Conservation (phyloP, 1,284 basidiomycete genomes). For the Pseudozyma sp. region DNA sequence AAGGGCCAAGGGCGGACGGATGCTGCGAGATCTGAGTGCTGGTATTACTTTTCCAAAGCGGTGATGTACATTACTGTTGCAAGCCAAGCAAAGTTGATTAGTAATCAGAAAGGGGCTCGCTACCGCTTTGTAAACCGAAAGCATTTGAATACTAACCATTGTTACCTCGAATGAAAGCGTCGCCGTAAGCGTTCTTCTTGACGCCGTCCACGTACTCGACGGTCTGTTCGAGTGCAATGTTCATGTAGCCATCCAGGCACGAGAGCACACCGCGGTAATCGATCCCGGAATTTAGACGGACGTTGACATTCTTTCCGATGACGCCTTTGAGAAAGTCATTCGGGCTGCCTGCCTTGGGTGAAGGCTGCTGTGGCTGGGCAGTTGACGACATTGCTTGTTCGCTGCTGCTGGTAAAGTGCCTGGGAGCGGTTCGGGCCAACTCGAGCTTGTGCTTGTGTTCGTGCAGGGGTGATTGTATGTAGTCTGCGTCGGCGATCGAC, state of each 20-base stretch:
- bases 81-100: neutral
- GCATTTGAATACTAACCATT: constrained; percentile 79
- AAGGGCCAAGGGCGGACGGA: no score
- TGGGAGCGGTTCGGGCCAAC: neutral
- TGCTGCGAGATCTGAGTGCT: neutral
- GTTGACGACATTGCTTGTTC: constrained; percentile 25
- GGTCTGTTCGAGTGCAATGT: constrained; percentile 96
- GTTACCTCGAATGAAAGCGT: constrained; percentile 95
- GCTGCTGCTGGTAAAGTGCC: neutral
- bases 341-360: constrained; percentile 53
- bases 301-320: constrained; percentile 93
- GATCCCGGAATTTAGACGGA: constrained; percentile 92
- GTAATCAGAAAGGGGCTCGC: no score
- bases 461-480: constrained; percentile 4
- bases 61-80: constrained; percentile 54
- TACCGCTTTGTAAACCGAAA: no score
- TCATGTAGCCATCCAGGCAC: constrained; percentile 93
- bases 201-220: constrained; percentile 90
- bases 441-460: neutral
- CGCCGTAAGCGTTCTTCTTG: constrained; percentile 88
- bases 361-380: constrained; percentile 6
- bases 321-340: constrained; percentile 72
- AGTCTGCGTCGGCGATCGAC: constrained; percentile 9
- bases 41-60: constrained; percentile 42
- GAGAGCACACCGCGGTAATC: constrained; percentile 95